phyloP scores from a whole-genome alignment of 352 stramenopile genomes.

The Pythium folliculosum region DNA sequence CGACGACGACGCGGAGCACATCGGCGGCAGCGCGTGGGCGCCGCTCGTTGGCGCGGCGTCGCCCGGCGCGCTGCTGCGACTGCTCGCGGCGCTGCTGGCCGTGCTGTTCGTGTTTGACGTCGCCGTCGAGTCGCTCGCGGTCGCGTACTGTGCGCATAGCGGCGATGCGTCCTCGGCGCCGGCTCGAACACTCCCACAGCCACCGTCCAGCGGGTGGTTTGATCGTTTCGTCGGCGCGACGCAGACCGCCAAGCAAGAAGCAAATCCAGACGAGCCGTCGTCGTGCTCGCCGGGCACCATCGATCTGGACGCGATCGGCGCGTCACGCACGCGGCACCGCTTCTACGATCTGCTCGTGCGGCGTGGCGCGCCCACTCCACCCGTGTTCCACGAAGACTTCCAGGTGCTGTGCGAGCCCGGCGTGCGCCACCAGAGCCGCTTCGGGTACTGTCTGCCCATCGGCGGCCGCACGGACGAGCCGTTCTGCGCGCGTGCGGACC shows the following conservation, averaged over 20 bases:
- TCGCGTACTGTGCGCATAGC: slow-evolving; percentile 1
- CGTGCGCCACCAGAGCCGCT: slow-evolving; percentile 25
- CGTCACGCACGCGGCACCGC: slow-evolving; percentile 14
- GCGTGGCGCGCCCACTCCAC: slow-evolving; percentile 6
- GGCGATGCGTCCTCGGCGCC: neutral
- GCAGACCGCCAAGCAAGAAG: neutral
- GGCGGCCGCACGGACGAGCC: slow-evolving; percentile 26
- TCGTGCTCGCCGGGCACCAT: slow-evolving; percentile 16
- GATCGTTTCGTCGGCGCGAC: neutral
- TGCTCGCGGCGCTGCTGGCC: slow-evolving; percentile 10
- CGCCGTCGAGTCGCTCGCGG: slow-evolving; percentile 16
- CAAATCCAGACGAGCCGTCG: neutral
- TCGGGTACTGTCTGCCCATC: slow-evolving; percentile 44
- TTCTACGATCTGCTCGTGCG: slow-evolving; percentile 24
- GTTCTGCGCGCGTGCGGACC: slow-evolving; percentile 31
- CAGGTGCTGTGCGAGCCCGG: slow-evolving; percentile 17
- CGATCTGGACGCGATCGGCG: slow-evolving; percentile 5
- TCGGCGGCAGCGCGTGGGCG: neutral
- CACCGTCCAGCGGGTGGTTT: slow-evolving; percentile 1
- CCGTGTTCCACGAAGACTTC: slow-evolving; percentile 14
- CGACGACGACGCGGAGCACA: neutral
- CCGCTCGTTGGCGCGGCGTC: slow-evolving; percentile 1
- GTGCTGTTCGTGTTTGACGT: slow-evolving; percentile 20
- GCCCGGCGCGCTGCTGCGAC: slow-evolving; percentile 8
- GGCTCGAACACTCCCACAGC: too few relatives aligned